A percentile compares a stretch with the other conserved stretches of the same genome.
Conservation (phyloP, 352 stramenopile genomes). For the Phytophthora podocarpi region DNA sequence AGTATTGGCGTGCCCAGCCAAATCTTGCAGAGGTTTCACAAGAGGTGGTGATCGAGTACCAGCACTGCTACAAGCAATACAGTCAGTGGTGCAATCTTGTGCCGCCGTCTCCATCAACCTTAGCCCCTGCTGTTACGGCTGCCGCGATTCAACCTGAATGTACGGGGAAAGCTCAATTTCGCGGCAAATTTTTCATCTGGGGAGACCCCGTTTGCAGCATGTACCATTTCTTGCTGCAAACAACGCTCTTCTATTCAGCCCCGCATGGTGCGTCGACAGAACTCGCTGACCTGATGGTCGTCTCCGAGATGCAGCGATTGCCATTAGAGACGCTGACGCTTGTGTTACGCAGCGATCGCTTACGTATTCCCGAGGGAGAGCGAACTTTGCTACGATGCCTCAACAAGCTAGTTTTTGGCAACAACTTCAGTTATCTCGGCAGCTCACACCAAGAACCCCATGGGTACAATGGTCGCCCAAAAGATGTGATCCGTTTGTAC, state of each 20-base stretch:
- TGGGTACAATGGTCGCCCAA: constrained; percentile 37
- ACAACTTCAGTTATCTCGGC: constrained; percentile 21
- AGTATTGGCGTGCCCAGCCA: constrained; percentile 31
- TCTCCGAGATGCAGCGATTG: constrained; percentile 48
- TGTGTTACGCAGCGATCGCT: constrained; percentile 62
- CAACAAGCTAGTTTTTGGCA: constrained; percentile 49
- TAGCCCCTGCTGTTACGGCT: constrained; percentile 6
- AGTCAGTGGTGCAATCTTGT: constrained; percentile 39
- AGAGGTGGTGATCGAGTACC: constrained; percentile 40
- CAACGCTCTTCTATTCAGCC: constrained; percentile 65
- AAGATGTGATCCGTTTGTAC: constrained; percentile 57
- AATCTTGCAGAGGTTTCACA: constrained; percentile 16
- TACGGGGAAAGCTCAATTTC: constrained; percentile 26
- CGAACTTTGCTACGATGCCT: constrained; percentile 51
- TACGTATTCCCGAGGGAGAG: constrained; percentile 61
- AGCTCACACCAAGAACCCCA: constrained; percentile 6
- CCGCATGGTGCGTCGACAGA: constrained; percentile 33
- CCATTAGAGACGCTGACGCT: constrained; percentile 67
- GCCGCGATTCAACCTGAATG: constrained; percentile 20
- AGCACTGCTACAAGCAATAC: constrained; percentile 39
- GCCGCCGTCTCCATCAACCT: constrained; percentile 16
- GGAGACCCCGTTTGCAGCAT: constrained; percentile 64
- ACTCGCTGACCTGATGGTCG: constrained; percentile 34
- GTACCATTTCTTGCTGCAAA: constrained; percentile 70
- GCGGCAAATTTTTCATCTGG: constrained; percentile 54